Conservation (phyloP, 2,329 filamentous ascomycete genomes). For the Alternaria consortialis region DNA sequence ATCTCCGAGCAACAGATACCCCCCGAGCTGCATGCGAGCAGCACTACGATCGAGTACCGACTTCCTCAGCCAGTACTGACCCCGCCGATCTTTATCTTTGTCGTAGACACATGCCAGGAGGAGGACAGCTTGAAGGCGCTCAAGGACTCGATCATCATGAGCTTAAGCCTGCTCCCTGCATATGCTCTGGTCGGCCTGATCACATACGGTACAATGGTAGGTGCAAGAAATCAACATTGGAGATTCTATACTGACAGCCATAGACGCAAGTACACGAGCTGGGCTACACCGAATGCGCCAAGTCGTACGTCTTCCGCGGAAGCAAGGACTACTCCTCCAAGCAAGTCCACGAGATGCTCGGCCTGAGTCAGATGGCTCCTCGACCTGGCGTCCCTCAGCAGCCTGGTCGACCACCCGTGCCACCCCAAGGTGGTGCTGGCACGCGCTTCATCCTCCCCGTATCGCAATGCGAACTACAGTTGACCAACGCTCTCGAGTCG, state of each 20-base stretch:
- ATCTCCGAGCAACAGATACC: conserved; percentile 85
- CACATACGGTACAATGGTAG: conserved; percentile 91
- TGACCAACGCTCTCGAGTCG: conserved; percentile 94
- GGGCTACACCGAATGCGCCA: conserved; percentile 96
- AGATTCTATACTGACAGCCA: conserved; percentile 23
- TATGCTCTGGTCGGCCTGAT: conserved; percentile 84
- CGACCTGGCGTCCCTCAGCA: conserved; percentile 75
- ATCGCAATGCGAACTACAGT: conserved; percentile 94
- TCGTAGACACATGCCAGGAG: conserved; percentile 88
- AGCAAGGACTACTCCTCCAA: conserved; percentile 98
- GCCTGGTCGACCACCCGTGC: conserved; percentile 72
- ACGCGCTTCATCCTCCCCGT: conserved; percentile 93
- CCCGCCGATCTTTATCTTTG: conserved; percentile 85
- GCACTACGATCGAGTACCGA: conserved; percentile 90
- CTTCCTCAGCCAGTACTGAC: conserved; percentile 83
- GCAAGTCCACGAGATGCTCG: conserved; percentile 99
- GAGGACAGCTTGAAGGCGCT: conserved; percentile 83
- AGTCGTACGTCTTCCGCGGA: conserved; percentile 97
- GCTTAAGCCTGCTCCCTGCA: conserved; percentile 80
- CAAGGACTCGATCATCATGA: conserved; percentile 88
- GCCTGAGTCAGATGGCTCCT: conserved; percentile 74
- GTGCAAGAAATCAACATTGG: neutral
- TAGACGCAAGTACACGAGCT: conserved; percentile 96
- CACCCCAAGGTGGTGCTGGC: conserved; percentile 77
- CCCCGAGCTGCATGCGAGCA: conserved; percentile 80